Conservation (phyloP, 257 asterid genomes). For the Salvia miltiorrhiza region DNA sequence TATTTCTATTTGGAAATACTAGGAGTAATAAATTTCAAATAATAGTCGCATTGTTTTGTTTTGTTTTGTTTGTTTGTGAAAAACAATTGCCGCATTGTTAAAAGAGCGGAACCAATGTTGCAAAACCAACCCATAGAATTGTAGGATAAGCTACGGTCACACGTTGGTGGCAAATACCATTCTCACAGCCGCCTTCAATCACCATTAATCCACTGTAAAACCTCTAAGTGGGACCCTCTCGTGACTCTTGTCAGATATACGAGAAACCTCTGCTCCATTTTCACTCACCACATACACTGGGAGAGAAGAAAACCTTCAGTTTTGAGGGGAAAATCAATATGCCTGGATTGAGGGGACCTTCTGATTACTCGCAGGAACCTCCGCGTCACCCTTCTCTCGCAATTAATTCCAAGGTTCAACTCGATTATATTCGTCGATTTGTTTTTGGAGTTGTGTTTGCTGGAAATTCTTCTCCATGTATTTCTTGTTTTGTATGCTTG, state of each 20-base stretch:
- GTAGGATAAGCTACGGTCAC: conserved; percentile 2
- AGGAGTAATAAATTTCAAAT: not conserved
- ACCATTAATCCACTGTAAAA: not conserved
- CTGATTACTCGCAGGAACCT: conserved; percentile 81
- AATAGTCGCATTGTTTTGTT: too few species aligned
- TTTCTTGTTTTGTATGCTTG: not conserved
- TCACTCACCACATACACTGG: not conserved
- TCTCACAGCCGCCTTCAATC: conserved; percentile 15
- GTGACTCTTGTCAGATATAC: not conserved
- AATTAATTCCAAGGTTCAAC: conserved; percentile 67
- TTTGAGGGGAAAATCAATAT: conserved; percentile 25
- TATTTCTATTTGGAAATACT: too few species aligned
- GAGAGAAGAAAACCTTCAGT: not conserved
- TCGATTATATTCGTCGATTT: not conserved
- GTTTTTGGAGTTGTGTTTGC: not conserved
- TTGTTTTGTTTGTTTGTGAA: too few species aligned
- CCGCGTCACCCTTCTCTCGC: conserved; percentile 72
- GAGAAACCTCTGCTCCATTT: not conserved
- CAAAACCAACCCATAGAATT: not conserved
- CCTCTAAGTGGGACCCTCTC: not conserved
- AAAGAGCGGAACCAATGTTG: not conserved
- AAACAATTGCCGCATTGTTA: not conserved
- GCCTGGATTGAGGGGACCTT: conserved; percentile 84
- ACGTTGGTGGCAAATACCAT: not conserved
- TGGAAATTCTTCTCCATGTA: not conserved